phyloP scores from a whole-genome alignment of 148 eudicot genomes.

The Rhododendron henanense region DNA sequence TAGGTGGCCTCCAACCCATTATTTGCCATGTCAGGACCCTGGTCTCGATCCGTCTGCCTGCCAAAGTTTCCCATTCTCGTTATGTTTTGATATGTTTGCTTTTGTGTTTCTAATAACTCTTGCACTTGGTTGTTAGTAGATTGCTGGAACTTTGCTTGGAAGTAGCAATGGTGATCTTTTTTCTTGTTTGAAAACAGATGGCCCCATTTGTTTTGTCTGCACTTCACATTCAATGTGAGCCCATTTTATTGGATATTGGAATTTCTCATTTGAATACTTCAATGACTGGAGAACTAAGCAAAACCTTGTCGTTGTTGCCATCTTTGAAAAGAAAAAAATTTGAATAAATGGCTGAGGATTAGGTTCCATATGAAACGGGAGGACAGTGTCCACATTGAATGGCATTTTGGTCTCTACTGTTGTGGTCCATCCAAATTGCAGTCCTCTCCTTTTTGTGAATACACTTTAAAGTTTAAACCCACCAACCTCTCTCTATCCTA shows the following conservation, averaged over 20 bases:
- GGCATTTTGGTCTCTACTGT: conserved; percentile 3
- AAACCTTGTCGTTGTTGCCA: neutral
- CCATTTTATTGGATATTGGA: neutral
- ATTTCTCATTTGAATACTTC: neutral
- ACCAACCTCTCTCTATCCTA: neutral
- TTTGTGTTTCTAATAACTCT: neutral
- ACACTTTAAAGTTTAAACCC: neutral
- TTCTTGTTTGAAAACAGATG: neutral
- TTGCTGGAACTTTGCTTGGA: conserved; percentile 9
- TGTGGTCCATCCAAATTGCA: conserved; percentile 24
- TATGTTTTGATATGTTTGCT: no score
- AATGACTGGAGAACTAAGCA: conserved; percentile 1
- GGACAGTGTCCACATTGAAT: conserved; percentile 18
- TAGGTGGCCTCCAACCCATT: no score
- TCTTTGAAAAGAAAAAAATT: neutral
- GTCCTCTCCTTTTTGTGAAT: neutral
- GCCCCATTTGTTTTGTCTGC: neutral
- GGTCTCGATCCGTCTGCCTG: no score
- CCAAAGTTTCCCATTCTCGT: no score
- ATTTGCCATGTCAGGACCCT: no score
- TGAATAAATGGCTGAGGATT: conserved; percentile 1
- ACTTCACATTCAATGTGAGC: neutral
- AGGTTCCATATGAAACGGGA: neutral
- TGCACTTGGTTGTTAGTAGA: neutral
- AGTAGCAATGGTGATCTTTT: neutral